phyloP scores from a whole-genome alignment of 2,329 filamentous ascomycete genomes.

The Sporothrix phasma region DNA sequence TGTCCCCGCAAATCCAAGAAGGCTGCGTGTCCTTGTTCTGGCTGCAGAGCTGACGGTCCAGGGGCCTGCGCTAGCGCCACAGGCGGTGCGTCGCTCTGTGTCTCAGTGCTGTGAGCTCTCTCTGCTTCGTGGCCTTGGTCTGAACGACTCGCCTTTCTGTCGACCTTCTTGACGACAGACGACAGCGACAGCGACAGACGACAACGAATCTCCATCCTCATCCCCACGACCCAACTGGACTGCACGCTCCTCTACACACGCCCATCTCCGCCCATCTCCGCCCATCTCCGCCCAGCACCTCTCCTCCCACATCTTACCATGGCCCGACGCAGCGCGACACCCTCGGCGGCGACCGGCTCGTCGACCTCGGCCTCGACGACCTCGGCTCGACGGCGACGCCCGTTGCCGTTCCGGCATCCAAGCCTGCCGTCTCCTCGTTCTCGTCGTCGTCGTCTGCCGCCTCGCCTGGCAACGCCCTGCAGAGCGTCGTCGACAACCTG shows the following conservation, averaged over 20 bases:
- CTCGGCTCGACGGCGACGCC: neutral
- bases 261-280: neutral
- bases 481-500: conserved; percentile 58
- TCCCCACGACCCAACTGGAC: neutral
- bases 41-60: neutral
- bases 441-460: neutral
- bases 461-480: conserved; percentile 18
- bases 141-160: neutral
- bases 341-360: conserved; percentile 5
- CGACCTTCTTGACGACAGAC: neutral
- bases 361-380: neutral
- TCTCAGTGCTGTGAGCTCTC: neutral
- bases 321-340: conserved; percentile 12
- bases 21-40: conserved; percentile 19
- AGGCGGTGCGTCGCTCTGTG: neutral
- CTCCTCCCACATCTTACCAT: neutral
- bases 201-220: neutral
- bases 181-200: neutral
- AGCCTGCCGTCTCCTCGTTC: neutral
- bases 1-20: conserved; percentile 9
- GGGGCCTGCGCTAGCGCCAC: conserved; percentile 6
- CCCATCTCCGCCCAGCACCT: neutral
- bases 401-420: neutral
- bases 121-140: conserved; percentile 8
- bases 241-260: neutral